Evolutionary conservation across 2,329 filamentous ascomycete species (phyloP).

Genomic region (Dichotomopilus funicola): DNA sequence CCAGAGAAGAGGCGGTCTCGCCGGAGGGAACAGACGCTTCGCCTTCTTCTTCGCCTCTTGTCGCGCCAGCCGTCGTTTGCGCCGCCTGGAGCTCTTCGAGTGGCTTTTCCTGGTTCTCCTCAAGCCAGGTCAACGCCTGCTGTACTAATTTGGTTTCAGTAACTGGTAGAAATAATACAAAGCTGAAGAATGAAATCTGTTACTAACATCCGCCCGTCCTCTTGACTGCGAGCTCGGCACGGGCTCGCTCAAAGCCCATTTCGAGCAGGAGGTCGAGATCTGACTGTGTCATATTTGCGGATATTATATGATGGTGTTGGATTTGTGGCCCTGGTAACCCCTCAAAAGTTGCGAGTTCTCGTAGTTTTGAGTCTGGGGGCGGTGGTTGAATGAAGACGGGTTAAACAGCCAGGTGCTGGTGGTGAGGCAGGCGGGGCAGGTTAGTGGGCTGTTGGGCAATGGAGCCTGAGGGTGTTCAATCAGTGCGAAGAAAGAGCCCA

Average conservation of each 20-base stretch:
- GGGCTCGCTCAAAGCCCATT: conserved; percentile 77
- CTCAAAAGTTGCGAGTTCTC: background rate
- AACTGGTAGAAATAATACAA: background rate
- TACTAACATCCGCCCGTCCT: conserved; percentile 70
- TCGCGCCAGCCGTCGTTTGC: conserved; percentile 24
- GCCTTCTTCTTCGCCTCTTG: conserved; percentile 45
- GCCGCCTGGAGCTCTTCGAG: conserved; percentile 68
- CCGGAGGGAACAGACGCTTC: conserved; percentile 54
- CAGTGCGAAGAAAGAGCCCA: no score
- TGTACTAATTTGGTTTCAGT: conserved; percentile 53
- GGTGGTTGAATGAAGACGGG: no score
- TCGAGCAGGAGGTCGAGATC: conserved; percentile 58
- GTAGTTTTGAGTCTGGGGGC: background rate
- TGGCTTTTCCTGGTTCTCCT: conserved; percentile 81
- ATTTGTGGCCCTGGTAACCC: no score
- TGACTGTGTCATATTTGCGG: conserved; percentile 45
- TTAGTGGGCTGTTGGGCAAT: no score
- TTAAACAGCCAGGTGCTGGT: no score
- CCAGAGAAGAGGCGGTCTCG: conserved; percentile 68
- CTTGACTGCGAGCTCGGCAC: conserved; percentile 77
- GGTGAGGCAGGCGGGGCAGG: no score
- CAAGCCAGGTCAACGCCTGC: conserved; percentile 89
- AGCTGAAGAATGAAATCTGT: background rate
- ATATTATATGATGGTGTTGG: conserved; percentile 11
- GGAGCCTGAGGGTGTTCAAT: no score